Evolutionary conservation across 805 yeast genomes (phyloP).

Genomic region (Zygosaccharomyces bailii): DNA sequence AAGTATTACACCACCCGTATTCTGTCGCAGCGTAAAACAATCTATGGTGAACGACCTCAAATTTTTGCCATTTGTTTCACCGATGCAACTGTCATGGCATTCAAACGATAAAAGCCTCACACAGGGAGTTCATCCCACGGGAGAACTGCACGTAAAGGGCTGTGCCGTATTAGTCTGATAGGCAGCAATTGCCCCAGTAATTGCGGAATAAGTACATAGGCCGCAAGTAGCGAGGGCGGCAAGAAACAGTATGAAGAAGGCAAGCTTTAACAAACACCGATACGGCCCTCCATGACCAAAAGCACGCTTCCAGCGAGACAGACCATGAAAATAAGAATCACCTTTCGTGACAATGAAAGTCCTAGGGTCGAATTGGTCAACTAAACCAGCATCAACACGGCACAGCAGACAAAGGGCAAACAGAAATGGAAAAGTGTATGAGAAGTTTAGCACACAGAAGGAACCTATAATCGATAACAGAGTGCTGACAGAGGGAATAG

Average conservation of each 20-base stretch:
- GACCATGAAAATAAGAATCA: conserved; percentile 16
- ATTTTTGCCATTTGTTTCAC: no score
- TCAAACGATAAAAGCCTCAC: no score
- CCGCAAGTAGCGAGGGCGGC: conserved; percentile 23
- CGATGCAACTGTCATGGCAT: no score
- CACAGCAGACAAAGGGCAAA: conserved; percentile 20
- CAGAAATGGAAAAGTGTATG: conserved; percentile 43
- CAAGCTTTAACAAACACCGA: conserved; percentile 22
- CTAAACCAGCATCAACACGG: conserved; percentile 32
- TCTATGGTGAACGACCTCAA: no score
- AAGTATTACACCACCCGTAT: no score
- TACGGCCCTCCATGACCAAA: conserved; percentile 20
- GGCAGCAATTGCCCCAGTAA: conserved; percentile 16
- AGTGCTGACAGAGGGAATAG: conserved; percentile 43
- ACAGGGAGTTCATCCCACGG: conserved; percentile 14
- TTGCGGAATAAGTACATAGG: conserved; percentile 16
- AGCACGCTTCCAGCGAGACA: conserved; percentile 39
- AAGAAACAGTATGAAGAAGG: conserved; percentile 32
- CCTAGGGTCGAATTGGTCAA: conserved; percentile 33
- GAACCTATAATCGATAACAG: conserved; percentile 43
- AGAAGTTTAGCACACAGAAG: conserved; percentile 44
- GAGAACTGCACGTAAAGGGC: conserved; percentile 16
- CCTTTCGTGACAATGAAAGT: conserved; percentile 14
- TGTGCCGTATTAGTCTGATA: conserved; percentile 16
- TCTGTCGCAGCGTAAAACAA: no score